Evolutionary conservation across 768 basidiomycete genomes (phyloP), one percentile per base, ranked within the genome.

Genomic region (Lyophyllum decastes): DNA sequence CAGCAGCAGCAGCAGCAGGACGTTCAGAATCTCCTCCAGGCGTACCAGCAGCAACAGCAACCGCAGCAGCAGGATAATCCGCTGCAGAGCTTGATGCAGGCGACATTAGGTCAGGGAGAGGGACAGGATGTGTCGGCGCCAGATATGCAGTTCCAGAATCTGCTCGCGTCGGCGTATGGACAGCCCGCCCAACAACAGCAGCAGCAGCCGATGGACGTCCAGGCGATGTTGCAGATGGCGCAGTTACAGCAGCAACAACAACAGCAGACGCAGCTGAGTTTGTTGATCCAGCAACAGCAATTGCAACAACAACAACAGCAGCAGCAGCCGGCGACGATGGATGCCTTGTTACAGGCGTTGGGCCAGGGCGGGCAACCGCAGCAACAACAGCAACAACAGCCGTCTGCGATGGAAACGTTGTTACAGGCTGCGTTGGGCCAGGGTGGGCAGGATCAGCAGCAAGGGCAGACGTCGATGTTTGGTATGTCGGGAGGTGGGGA

Each of bases 31-130:
- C 26, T 27, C 47, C 2, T 48, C 9, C 30, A 45, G 34, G 45
- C 61, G 21, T 43, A 54, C 2, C 53, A 59, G 43, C 62, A 60
- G 30, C 62, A 61, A 16, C 61, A 65, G n/a, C 63, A 53, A n/a
- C n/a, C n/a, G n/a, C n/a, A n/a, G 14, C 58, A 55, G 22, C 55
- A 53, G 25, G 49, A 24, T 38, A 27, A 21, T 22, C 22, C 26
- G 41, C 5, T 54, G 19, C 52, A 54, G 44, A 34, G 21, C 25
- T 19, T 54, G 16, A 8, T 44, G 17, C 52, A 54, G 19, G 43
- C 40, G 40, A 17, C 51, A 11, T 27, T 40, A 9, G 51, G 48
- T 5, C 30, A 30, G 17, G 30, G 30, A 30, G 30, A 30, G 10
- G 30, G 30, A 30, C 34, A 35, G 38, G 14, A 21, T 10, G 24